Evolutionary conservation across 192 early-diverging fungal species (phyloP).

Genomic region (Entomortierella beljakovae): DNA sequence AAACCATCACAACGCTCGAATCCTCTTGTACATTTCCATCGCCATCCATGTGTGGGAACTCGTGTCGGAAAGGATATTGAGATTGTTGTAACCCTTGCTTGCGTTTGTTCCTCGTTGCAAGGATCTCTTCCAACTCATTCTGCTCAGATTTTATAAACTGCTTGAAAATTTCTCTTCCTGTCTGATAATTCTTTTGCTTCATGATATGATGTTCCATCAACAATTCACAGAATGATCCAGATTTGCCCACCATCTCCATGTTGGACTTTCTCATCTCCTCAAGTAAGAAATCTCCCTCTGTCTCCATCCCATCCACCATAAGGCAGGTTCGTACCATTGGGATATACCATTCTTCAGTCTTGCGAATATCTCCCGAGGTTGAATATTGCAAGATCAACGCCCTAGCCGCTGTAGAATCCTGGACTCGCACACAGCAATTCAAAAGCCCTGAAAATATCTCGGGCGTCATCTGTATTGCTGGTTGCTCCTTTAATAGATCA

Average conservation of each 20-base stretch:
- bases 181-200: constrained; percentile 23
- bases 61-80: no score
- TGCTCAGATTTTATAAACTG: constrained; percentile 24
- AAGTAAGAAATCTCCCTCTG: constrained; percentile 32
- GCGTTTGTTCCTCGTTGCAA: constrained; percentile 3
- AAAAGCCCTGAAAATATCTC: constrained; percentile 37
- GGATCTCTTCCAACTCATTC: not conserved
- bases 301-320: constrained; percentile 34
- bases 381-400: constrained; percentile 36
- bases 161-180: constrained; percentile 38
- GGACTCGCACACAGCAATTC: constrained; percentile 43
- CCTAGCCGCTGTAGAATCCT: constrained; percentile 30
- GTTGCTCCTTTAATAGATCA: constrained; percentile 36
- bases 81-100: not conserved
- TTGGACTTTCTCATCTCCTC: constrained; percentile 30
- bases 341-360: constrained; percentile 41
- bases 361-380: constrained; percentile 29
- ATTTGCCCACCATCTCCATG: constrained; percentile 20
- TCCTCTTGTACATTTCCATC: not conserved
- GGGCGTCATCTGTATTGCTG: constrained; percentile 22
- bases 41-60: not conserved
- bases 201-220: constrained; percentile 48
- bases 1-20: constrained; percentile 1
- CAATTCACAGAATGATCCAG: constrained; percentile 32
- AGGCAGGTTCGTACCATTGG: constrained; percentile 48